Evolutionary conservation across 129 eudicot genomes (phyloP).

Genomic region (Silybum marianum): DNA sequence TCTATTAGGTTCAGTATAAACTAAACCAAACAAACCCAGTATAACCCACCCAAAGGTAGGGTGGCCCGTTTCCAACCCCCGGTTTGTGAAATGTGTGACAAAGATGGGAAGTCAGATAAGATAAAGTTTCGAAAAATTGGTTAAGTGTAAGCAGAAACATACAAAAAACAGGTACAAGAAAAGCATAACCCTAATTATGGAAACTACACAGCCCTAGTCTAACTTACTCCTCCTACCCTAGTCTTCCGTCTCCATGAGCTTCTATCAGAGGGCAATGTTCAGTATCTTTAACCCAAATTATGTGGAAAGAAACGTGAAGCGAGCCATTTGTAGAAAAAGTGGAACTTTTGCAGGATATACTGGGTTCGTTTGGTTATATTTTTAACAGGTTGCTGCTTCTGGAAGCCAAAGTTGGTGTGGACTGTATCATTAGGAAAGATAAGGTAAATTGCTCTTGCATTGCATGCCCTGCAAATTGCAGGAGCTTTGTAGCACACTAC

Average conservation of each 20-base stretch:
- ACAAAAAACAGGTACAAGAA: neutral
- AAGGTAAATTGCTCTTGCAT: constrained; percentile 3
- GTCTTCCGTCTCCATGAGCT: too few relatives aligned
- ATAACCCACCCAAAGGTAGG: neutral
- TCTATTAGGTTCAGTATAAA: neutral
- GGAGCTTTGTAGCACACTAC: constrained; percentile 41
- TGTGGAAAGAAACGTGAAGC: neutral
- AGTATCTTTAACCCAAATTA: neutral
- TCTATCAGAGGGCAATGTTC: neutral
- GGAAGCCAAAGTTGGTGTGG: constrained; percentile 24
- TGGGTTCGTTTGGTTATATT: neutral
- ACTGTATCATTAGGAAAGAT: constrained; percentile 15
- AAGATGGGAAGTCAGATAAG: neutral
- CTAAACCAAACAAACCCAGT: neutral
- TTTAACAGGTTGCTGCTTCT: constrained; percentile 21
- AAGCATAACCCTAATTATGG: neutral
- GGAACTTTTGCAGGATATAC: constrained; percentile 6
- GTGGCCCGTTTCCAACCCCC: neutral
- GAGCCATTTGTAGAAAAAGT: neutral
- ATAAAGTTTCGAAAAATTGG: neutral
- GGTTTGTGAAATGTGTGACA: neutral
- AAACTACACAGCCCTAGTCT: neutral
- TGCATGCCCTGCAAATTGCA: constrained; percentile 33
- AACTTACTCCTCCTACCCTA: too few relatives aligned
- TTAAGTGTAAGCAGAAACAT: neutral